These are phyloP conservation scores for Candida oleophila DNA, from an alignment of 805 yeast species.

Conservation along the genomic window DNA sequence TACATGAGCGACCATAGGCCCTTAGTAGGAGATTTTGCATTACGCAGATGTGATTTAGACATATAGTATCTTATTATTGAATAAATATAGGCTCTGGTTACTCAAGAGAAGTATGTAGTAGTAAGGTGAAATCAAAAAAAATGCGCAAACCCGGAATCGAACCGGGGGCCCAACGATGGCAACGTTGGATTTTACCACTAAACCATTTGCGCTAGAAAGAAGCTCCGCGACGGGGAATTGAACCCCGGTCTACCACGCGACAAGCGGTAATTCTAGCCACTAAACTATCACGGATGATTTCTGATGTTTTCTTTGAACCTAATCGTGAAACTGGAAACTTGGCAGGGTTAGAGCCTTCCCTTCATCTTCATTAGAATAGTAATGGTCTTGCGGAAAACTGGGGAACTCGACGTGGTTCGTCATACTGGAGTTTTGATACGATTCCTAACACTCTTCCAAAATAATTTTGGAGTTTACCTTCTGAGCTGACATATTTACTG, in stretches of 20 bases:
- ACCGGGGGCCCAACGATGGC: slow-evolving; percentile 7
- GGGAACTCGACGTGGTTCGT: too few relatives aligned
- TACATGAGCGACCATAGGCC: slow-evolving; percentile 40
- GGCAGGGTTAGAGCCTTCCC: too few relatives aligned
- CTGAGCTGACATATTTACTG: too few relatives aligned
- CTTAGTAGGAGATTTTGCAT: slow-evolving; percentile 25
- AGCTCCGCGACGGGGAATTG: slow-evolving; percentile 15
- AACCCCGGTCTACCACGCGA: slow-evolving; percentile 31
- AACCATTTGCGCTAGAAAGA: slow-evolving; percentile 4
- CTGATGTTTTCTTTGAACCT: too few relatives aligned
- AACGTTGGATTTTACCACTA: slow-evolving; percentile 6
- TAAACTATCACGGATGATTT: slow-evolving; percentile 11
- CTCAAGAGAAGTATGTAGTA: too few relatives aligned
- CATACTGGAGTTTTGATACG: too few relatives aligned
- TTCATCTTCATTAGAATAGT: too few relatives aligned
- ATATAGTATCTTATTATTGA: too few relatives aligned
- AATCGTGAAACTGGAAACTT: too few relatives aligned
- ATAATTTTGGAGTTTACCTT: too few relatives aligned
- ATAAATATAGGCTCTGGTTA: background rate
- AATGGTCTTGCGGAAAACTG: too few relatives aligned
- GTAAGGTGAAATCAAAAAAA: background rate
- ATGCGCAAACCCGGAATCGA: slow-evolving; percentile 6
- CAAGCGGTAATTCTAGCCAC: slow-evolving; percentile 30
- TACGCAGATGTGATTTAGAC: background rate
- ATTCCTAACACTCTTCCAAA: too few relatives aligned